Base-by-base conservation (phyloP, 2,329 filamentous ascomycete genomes). In the Phialophora verrucosa region DNA sequence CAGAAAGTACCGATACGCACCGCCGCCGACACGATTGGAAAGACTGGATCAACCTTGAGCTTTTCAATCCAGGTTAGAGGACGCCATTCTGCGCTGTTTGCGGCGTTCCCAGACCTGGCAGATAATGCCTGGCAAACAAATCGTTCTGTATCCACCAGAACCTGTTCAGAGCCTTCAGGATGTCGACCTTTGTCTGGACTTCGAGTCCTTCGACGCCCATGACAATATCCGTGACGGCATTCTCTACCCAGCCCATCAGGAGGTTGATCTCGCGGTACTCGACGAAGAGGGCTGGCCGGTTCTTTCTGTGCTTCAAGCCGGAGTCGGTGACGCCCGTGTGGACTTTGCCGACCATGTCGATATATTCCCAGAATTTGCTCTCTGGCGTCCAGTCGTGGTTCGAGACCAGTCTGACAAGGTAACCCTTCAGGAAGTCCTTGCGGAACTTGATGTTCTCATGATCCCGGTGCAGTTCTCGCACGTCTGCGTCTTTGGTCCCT, bases 91-190 rank as follows among this genome's bases (percentile, higher is more conserved):
- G 20, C 35, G 8, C 29, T 44, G 47, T 17, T 17, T 17, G 27
- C 17, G 11, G 8, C 2, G 62, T 62, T 32, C 57, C 60, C 59
- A 53, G 20, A 31, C 31, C 31, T 42, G 59, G 29, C 32, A 67
- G 59, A 62, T 75, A 75, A 54, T 75, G 73, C 57, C 72, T 72
- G 54, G 72, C 69, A 64, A 75, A 75, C 27, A 75, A 63, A 62
- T 76, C 74, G 66, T 76, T 76, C 68, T 76, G 74, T 47, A 76
- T 73, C 74, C 74, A 76, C 42, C 75, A 59, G 49, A 74, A 62
- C 68, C 75, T 76, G 66, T 75, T 75, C 50, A 74, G 71, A 10
- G 74, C 74, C 11, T 66, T 66, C 29, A 75, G 54, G 12, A 73
- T 69, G 55, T 70, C 66, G 29, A 71, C 70, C 60, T 72, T 74